Percentiles rank a stretch among this genome's conserved stretches.
phyloP scores from a whole-genome alignment of 306 rosid species.

The Cucurbita argyrosperma region DNA sequence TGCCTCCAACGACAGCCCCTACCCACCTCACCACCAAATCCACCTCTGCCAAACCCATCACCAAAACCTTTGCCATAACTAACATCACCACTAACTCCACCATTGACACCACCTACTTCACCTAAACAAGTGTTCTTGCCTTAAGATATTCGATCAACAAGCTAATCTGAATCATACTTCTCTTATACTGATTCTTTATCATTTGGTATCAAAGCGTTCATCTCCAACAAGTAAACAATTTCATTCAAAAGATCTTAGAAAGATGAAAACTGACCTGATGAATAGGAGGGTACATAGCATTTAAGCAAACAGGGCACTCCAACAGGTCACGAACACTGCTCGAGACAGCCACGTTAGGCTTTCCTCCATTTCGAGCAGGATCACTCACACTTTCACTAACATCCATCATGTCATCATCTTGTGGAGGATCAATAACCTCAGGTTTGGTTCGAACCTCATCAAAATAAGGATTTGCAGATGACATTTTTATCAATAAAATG shows the following conservation, averaged over 20 bases:
- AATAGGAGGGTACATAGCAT: slow-evolving; percentile 92
- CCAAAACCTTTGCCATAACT: background rate
- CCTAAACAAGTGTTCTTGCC: too few relatives aligned
- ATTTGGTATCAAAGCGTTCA: too few relatives aligned
- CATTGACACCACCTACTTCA: background rate
- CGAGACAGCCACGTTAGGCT: slow-evolving; percentile 50
- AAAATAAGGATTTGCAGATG: slow-evolving; percentile 49
- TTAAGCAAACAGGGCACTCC: slow-evolving; percentile 92
- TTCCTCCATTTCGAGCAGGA: slow-evolving; percentile 25
- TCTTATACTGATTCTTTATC: too few relatives aligned
- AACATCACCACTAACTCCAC: background rate
- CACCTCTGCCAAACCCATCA: background rate
- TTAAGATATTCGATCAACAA: too few relatives aligned
- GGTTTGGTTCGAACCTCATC: slow-evolving; percentile 55
- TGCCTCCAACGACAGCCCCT: background rate
- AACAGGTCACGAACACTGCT: slow-evolving; percentile 84
- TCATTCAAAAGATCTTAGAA: background rate
- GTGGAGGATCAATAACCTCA: slow-evolving; percentile 72
- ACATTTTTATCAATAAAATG: slow-evolving; percentile 25
- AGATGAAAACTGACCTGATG: slow-evolving; percentile 48
- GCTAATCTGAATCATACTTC: too few relatives aligned
- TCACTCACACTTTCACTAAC: slow-evolving; percentile 49
- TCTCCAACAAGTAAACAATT: background rate
- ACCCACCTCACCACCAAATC: background rate
- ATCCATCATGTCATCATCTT: slow-evolving; percentile 44